Base-by-base conservation (phyloP, 345 rosid genomes). In the thale cress (Arabidopsis thaliana) region DNA sequence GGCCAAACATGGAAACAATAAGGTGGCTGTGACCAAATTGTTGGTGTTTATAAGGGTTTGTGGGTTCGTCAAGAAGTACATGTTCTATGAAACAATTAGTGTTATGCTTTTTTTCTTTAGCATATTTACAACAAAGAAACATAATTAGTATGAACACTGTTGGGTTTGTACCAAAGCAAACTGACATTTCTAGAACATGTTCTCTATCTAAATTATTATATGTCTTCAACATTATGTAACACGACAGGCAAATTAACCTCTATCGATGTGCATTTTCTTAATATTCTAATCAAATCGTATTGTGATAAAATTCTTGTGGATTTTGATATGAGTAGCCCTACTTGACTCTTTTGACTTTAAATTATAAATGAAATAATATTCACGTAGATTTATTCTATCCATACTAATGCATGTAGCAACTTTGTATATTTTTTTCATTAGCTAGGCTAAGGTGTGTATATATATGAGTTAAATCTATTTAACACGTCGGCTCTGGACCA, bases 31-130 rank as follows among this genome's bases (percentile, higher is more conserved):
- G 44, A 65, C 69, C 69, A 65, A 20, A 48, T 32, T 33, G 44
- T 45, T 45, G 37, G 68, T 45, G n/a, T 64, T n/a, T 44, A 14
- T 32, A 30, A n/a, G 9, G 41, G n/a, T 65, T 48, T 48, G 69
- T 65, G 57, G 57, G 69, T 48, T 65, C 32, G 22, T 33, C 11
- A 23, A 50, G 28, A 65, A 6, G 48, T 33, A 65, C 57, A 65
- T 65, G 9, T 67, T 67, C 2, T 22, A 65, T 34, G 13, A 34
- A 49, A 34, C 44, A 11, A 20, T 65, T 48, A 34, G 22, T 65
- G 14, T 66, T 66, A 23, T 36, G 59, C 20, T 22, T 33, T 66
- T 13, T 36, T 49, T 16, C 20, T 16, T 16, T 16, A 16, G 42
- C 13, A 65, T 7, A 34, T 49, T 34, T 50, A 11, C 46, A 65